Evolutionary conservation across 2,329 filamentous ascomycete genomes (phyloP).

Genomic region (Calonectria leucothoes): DNA sequence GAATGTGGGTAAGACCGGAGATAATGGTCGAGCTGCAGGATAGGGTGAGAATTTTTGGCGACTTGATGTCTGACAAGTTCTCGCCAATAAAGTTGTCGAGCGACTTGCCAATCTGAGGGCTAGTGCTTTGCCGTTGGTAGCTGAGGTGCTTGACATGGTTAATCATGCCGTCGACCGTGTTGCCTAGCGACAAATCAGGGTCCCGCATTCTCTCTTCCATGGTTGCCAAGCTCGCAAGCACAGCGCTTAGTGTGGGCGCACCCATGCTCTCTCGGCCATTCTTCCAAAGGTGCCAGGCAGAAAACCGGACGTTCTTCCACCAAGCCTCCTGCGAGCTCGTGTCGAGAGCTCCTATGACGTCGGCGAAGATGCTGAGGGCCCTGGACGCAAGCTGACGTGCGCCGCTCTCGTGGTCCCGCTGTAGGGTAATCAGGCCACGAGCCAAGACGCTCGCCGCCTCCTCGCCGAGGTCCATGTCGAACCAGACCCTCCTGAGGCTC

Average conservation of each 20-base stretch:
- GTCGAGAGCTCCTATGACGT: constrained; percentile 54
- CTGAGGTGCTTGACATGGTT: constrained; percentile 31
- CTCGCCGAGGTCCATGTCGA: constrained; percentile 62
- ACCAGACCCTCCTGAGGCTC: constrained; percentile 69
- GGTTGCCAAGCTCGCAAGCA: constrained; percentile 58
- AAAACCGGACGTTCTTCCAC: constrained; percentile 67
- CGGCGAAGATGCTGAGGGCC: constrained; percentile 61
- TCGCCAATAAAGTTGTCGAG: constrained; percentile 49
- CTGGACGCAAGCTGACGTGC: constrained; percentile 67
- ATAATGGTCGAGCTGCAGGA: constrained; percentile 73
- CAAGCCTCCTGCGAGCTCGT: constrained; percentile 51
- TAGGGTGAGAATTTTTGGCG: constrained; percentile 67
- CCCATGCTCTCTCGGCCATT: constrained; percentile 76
- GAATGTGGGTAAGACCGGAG: constrained; percentile 57
- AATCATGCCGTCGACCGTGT: constrained; percentile 30
- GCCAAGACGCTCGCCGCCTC: constrained; percentile 58
- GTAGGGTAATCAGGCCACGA: constrained; percentile 60
- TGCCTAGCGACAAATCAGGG: neutral
- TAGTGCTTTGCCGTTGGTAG: constrained; percentile 37
- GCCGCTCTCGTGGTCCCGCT: constrained; percentile 68
- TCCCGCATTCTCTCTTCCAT: constrained; percentile 48
- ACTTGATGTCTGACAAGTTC: constrained; percentile 31
- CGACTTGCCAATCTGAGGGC: constrained; percentile 46
- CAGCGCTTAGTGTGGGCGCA: constrained; percentile 64
- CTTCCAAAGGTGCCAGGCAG: constrained; percentile 73